A percentile compares a stretch with the other conserved stretches of the same genome.
These are phyloP conservation scores for Nymphaea colorata DNA, from an alignment of 164 flowering plant genomes.

Conservation along the genomic window DNA sequence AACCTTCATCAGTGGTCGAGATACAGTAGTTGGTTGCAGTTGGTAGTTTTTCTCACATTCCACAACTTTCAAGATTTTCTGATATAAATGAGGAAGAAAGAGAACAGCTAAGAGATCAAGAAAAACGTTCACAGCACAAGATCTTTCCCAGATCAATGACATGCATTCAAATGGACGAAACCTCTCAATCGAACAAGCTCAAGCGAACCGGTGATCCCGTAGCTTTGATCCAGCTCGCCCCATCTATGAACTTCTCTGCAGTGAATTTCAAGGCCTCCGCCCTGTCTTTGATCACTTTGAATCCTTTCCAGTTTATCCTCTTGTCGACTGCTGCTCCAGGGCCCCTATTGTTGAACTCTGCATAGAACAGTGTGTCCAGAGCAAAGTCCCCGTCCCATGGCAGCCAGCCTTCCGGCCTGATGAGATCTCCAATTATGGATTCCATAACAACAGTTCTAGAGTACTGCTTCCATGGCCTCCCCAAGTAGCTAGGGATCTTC, in stretches of 20 bases:
- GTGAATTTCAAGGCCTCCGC: conserved; percentile 12
- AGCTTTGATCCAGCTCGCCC: conserved; percentile 11
- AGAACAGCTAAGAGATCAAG: too few species aligned
- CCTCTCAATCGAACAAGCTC: conserved; percentile 7
- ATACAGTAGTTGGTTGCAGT: too few species aligned
- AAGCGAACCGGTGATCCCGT: conserved; percentile 11
- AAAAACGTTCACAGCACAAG: too few species aligned
- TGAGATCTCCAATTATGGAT: conserved; percentile 15
- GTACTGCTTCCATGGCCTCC: conserved; percentile 26
- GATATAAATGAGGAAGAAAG: too few species aligned
- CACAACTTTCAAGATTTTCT: too few species aligned
- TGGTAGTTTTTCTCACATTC: too few species aligned
- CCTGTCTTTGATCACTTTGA: conserved; percentile 6
- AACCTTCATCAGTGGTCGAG: too few species aligned
- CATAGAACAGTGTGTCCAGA: conserved; percentile 15
- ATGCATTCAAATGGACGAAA: not conserved
- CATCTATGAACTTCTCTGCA: conserved; percentile 13
- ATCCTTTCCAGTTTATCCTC: conserved; percentile 20
- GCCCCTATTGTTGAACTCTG: conserved; percentile 15
- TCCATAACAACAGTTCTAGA: conserved; percentile 23
- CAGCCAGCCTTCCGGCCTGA: conserved; percentile 18
- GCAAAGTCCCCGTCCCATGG: conserved; percentile 21
- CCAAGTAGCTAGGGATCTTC: conserved; percentile 12
- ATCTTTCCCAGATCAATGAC: too few species aligned
- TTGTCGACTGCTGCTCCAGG: conserved; percentile 10